These are phyloP conservation scores for Cymbidium sinense DNA, from an alignment of 106 monocot species.

Conservation along the genomic window DNA sequence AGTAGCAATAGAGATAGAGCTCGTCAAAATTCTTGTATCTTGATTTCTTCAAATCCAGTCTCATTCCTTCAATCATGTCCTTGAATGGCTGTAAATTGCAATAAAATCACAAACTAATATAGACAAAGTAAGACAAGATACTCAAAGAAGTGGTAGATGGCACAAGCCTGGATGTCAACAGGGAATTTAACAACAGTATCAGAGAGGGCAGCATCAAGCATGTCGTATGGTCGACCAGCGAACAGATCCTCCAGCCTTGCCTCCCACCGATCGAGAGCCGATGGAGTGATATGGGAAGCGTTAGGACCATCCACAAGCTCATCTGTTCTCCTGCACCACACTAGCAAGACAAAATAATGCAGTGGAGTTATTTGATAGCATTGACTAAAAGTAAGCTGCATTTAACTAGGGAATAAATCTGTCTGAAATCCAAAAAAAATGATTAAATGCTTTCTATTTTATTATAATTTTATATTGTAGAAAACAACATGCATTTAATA, in stretches of 20 bases:
- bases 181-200: conserved; percentile 46
- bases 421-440: too few relatives aligned
- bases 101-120: background rate
- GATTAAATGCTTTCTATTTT: background rate
- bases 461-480: background rate
- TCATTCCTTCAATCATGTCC: conserved; percentile 79
- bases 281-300: conserved; percentile 40
- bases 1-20: conserved; percentile 70
- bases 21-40: conserved; percentile 42
- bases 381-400: background rate
- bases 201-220: conserved; percentile 39
- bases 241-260: conserved; percentile 39
- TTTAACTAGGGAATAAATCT: background rate
- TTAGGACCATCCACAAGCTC: conserved; percentile 50
- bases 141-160: background rate
- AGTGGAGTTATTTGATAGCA: background rate
- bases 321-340: conserved; percentile 45
- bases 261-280: conserved; percentile 37
- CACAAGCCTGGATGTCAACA: conserved; percentile 53
- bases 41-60: conserved; percentile 58
- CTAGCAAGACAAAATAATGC: conserved; percentile 3
- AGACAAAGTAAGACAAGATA: background rate
- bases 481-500: background rate
- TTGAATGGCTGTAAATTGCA: conserved; percentile 52
- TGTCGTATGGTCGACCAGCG: conserved; percentile 33